Conservation (phyloP, 192 early-diverging fungal species). For the Geranomyces michiganensis region DNA sequence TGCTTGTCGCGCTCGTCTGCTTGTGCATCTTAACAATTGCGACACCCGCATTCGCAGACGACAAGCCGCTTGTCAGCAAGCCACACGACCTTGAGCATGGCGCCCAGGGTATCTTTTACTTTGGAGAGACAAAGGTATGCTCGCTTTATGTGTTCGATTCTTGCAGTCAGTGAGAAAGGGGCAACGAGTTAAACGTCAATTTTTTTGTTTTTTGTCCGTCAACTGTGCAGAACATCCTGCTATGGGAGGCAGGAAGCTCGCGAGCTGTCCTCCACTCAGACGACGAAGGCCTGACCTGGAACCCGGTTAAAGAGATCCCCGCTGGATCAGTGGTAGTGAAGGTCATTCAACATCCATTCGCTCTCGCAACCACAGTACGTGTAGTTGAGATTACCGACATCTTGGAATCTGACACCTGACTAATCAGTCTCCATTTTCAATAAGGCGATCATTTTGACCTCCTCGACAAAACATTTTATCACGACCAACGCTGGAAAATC, state of each 20-base stretch:
- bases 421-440: not conserved
- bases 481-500: constrained; percentile 1
- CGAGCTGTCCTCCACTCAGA: not conserved
- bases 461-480: not conserved
- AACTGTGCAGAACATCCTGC: not conserved
- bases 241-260: constrained; percentile 5
- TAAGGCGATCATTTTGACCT: constrained; percentile 5
- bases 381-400: not conserved
- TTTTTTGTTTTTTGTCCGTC: not conserved
- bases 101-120: constrained; percentile 4
- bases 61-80: too few relatives aligned
- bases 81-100: not conserved
- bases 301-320: not conserved
- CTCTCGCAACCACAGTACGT: not conserved
- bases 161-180: not conserved
- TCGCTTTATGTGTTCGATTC: too few relatives aligned
- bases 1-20: too few relatives aligned
- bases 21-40: too few relatives aligned
- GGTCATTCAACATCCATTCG: constrained; percentile 1
- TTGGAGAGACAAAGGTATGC: constrained; percentile 9
- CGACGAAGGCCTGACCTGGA: not conserved
- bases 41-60: too few relatives aligned
- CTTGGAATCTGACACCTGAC: not conserved
- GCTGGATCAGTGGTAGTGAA: not conserved
- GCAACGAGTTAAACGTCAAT: not conserved